A percentile compares a stretch with the other conserved stretches of the same genome.
These are phyloP conservation scores for Firmiana major DNA, from an alignment of 345 rosid genomes.

Conservation along the genomic window DNA sequence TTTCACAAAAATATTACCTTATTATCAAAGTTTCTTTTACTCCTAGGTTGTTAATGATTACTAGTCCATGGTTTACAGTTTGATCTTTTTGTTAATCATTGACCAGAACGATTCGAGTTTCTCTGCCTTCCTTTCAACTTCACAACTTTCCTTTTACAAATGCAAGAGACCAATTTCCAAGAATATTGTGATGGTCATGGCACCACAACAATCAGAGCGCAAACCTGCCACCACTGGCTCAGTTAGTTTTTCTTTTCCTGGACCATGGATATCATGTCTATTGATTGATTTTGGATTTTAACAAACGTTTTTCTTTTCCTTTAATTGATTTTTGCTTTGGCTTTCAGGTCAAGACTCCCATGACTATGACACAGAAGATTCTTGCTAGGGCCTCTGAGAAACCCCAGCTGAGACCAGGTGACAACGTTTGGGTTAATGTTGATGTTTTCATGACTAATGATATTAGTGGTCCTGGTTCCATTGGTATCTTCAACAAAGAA, in stretches of 20 bases:
- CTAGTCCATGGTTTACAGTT: background rate
- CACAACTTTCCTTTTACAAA: conserved; percentile 39
- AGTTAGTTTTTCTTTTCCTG: conserved; percentile 29
- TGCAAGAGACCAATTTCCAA: conserved; percentile 48
- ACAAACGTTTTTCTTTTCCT: background rate
- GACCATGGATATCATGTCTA: background rate
- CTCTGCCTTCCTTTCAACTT: conserved; percentile 38
- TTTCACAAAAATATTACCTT: background rate
- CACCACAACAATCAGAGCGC: conserved; percentile 71
- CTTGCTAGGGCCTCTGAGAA: conserved; percentile 75
- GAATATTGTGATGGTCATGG: conserved; percentile 66
- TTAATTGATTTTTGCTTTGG: background rate
- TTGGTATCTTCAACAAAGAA: conserved; percentile 84
- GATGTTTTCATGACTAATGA: conserved; percentile 96
- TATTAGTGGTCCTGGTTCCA: conserved; percentile 89
- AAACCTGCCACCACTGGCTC: conserved; percentile 76
- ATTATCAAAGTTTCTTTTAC: background rate
- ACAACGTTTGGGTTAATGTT: conserved; percentile 88
- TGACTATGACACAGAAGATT: conserved; percentile 97
- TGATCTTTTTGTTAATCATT: background rate
- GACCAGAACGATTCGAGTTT: conserved; percentile 45
- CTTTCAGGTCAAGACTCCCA: conserved; percentile 70
- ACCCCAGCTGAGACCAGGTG: conserved; percentile 66
- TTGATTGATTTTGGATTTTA: background rate
- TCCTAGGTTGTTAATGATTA: no score